Evolutionary conservation across 108 stramenopile species (phyloP).

Genomic region (Cyclotella atomus): DNA sequence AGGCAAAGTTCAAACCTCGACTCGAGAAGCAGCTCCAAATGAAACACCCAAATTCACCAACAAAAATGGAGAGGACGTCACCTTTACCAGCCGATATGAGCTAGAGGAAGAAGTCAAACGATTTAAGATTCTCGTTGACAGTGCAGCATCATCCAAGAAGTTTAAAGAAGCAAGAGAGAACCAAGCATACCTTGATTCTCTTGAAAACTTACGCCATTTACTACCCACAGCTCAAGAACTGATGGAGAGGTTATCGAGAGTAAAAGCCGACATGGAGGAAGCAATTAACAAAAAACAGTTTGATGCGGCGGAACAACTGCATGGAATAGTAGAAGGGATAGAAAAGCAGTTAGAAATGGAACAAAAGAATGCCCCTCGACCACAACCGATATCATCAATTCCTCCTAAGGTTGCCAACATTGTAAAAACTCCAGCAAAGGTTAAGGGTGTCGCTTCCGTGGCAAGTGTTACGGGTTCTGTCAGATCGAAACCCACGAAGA

Average conservation of each 20-base stretch:
- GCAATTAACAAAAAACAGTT: conserved; percentile 76
- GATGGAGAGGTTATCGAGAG: conserved; percentile 31
- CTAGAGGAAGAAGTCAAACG: conserved; percentile 63
- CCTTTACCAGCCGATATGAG: conserved; percentile 59
- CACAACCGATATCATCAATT: not conserved
- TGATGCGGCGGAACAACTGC: conserved; percentile 61
- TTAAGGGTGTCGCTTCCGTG: not conserved
- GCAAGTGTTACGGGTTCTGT: conserved; percentile 6
- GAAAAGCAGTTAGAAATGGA: conserved; percentile 62
- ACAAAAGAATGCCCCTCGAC: conserved; percentile 13
- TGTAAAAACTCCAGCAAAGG: conserved; percentile 24
- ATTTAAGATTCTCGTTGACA: conserved; percentile 41
- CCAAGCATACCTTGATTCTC: conserved; percentile 60
- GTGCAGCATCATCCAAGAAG: conserved; percentile 57
- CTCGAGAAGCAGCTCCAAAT: conserved; percentile 1
- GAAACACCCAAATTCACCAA: conserved; percentile 22
- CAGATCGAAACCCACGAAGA: conserved; percentile 1
- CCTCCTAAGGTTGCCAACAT: conserved; percentile 12
- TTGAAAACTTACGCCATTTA: conserved; percentile 55
- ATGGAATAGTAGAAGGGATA: conserved; percentile 52
- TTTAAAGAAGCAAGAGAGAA: conserved; percentile 70
- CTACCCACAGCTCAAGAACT: conserved; percentile 75
- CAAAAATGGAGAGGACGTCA: conserved; percentile 54
- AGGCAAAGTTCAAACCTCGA: conserved; percentile 19
- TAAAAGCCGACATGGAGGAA: conserved; percentile 55